phyloP scores from a whole-genome alignment of 805 yeast genomes.

The Nakazawaea holstii region DNA sequence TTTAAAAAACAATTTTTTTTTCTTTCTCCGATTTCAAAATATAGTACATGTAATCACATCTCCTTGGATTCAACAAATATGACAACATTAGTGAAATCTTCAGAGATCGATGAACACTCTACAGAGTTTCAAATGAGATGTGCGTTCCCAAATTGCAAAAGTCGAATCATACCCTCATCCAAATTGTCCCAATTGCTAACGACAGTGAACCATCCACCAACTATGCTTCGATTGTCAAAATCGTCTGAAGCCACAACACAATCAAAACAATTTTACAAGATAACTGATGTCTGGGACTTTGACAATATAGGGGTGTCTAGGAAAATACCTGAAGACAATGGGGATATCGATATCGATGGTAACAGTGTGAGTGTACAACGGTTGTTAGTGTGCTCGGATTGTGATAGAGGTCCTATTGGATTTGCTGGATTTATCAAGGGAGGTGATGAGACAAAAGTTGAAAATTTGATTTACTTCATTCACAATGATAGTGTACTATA shows the following conservation, averaged over 20 bases:
- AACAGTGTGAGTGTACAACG: slow-evolving; percentile 36
- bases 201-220: slow-evolving; percentile 1
- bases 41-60: too few species aligned
- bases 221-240: slow-evolving; percentile 19
- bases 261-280: slow-evolving; percentile 29
- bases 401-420: slow-evolving; percentile 77
- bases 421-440: slow-evolving; percentile 41
- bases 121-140: slow-evolving; percentile 4
- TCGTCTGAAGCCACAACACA: slow-evolving; percentile 23
- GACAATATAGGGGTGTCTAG: slow-evolving; percentile 75
- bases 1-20: background rate
- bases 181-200: background rate
- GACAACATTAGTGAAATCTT: slow-evolving; percentile 3
- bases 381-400: slow-evolving; percentile 64
- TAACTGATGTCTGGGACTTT: slow-evolving; percentile 69
- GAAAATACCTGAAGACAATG: slow-evolving; percentile 19
- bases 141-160: slow-evolving; percentile 9
- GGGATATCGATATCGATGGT: slow-evolving; percentile 15
- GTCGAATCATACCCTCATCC: slow-evolving; percentile 4
- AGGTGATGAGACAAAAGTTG: slow-evolving; percentile 26
- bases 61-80: too few species aligned
- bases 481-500: slow-evolving; percentile 41
- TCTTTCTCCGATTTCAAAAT: background rate
- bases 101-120: background rate
- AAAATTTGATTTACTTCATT: slow-evolving; percentile 37